A percentile compares a stretch with the other conserved stretches of the same genome.
phyloP scores from a whole-genome alignment of 2,329 filamentous ascomycete species.

The Gnomoniopsis sp. region DNA sequence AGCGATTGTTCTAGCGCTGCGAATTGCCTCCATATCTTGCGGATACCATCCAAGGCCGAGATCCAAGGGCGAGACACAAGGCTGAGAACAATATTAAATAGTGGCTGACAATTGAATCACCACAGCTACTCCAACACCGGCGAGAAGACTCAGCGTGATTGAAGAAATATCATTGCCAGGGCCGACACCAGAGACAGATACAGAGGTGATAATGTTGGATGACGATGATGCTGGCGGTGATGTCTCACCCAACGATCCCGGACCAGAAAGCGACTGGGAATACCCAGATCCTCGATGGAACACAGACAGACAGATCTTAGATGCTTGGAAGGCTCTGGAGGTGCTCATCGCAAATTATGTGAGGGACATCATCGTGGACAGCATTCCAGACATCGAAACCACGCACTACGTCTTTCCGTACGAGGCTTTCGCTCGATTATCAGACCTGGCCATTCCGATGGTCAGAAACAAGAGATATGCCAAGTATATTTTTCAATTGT shows the following conservation, averaged over 20 bases:
- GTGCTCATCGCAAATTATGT: neutral
- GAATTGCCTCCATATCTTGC: too few relatives aligned
- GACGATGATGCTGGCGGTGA: too few relatives aligned
- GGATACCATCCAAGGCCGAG: too few relatives aligned
- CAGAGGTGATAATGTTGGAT: too few relatives aligned
- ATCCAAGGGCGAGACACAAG: too few relatives aligned
- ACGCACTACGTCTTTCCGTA: neutral
- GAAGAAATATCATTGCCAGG: too few relatives aligned
- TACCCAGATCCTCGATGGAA: neutral
- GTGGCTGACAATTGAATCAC: too few relatives aligned
- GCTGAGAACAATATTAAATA: too few relatives aligned
- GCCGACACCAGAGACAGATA: too few relatives aligned
- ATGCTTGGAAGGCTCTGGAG: neutral
- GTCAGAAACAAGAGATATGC: neutral
- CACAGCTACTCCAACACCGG: too few relatives aligned
- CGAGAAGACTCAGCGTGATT: too few relatives aligned
- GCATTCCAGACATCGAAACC: neutral
- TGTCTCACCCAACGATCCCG: neutral
- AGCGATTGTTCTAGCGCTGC: too few relatives aligned
- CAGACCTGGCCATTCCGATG: neutral
- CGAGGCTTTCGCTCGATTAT: neutral
- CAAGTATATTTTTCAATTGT: neutral
- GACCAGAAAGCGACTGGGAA: neutral
- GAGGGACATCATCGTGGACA: neutral
- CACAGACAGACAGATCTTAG: neutral